These are phyloP conservation scores for Starmerella khaoyaiensis DNA, from an alignment of 805 yeast species.

Conservation along the genomic window DNA sequence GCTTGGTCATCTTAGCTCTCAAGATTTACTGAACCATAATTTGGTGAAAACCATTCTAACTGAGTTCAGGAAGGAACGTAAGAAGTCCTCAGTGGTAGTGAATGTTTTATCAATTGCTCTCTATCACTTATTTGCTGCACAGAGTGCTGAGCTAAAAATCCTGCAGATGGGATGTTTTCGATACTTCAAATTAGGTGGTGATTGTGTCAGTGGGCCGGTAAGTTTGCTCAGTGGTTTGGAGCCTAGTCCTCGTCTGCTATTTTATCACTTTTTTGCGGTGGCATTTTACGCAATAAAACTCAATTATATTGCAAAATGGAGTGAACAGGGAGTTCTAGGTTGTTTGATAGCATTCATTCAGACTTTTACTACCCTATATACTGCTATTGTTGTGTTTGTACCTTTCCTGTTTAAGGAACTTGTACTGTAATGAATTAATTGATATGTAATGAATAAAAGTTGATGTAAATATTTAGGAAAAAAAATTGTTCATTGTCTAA, in stretches of 20 bases:
- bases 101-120: slow-evolving; percentile 85
- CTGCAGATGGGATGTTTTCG: slow-evolving; percentile 81
- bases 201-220: slow-evolving; percentile 63
- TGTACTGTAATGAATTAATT: slow-evolving; percentile 1
- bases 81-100: slow-evolving; percentile 65
- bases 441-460: neutral
- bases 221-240: slow-evolving; percentile 70
- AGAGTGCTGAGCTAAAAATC: slow-evolving; percentile 45
- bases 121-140: slow-evolving; percentile 83
- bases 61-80: slow-evolving; percentile 67
- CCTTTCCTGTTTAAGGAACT: slow-evolving; percentile 46
- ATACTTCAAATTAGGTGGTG: slow-evolving; percentile 78
- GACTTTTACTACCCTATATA: slow-evolving; percentile 50
- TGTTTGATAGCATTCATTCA: slow-evolving; percentile 62
- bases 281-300: slow-evolving; percentile 70
- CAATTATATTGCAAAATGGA: slow-evolving; percentile 43
- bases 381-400: slow-evolving; percentile 67
- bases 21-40: slow-evolving; percentile 42
- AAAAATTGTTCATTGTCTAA: no score
- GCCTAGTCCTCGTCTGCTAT: slow-evolving; percentile 60
- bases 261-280: slow-evolving; percentile 80
- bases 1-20: slow-evolving; percentile 42
- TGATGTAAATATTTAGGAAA: no score
- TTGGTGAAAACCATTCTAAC: slow-evolving; percentile 43
- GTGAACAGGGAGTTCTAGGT: slow-evolving; percentile 40